phyloP scores from a whole-genome alignment of 2,329 filamentous ascomycete genomes.

The Macrophomina phaseolina region DNA sequence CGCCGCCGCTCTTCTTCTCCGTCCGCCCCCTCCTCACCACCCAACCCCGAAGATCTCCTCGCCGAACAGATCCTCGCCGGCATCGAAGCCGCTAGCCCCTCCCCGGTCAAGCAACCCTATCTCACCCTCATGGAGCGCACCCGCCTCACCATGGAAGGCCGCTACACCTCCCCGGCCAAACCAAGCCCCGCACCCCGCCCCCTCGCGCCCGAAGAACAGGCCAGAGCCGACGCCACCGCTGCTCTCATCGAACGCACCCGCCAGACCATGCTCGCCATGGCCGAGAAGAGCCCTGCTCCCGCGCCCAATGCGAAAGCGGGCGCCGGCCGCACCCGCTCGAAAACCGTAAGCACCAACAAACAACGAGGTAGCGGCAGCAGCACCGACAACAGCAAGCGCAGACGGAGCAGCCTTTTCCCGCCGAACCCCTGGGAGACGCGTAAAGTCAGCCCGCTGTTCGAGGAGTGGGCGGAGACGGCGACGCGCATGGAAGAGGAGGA shows the following conservation, averaged over 20 bases:
- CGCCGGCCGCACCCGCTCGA: background rate
- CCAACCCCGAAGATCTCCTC: slow-evolving; percentile 29
- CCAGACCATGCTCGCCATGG: slow-evolving; percentile 74
- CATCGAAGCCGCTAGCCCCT: slow-evolving; percentile 47
- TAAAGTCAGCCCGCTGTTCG: slow-evolving; percentile 37
- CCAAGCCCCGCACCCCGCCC: slow-evolving; percentile 5
- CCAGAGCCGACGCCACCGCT: slow-evolving; percentile 39
- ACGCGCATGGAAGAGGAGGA: slow-evolving; percentile 6
- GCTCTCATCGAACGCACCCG: slow-evolving; percentile 75
- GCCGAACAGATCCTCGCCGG: slow-evolving; percentile 49
- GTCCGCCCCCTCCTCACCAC: background rate
- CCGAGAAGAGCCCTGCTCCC: slow-evolving; percentile 37
- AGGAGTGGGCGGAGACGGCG: slow-evolving; percentile 29
- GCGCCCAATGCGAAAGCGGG: slow-evolving; percentile 20
- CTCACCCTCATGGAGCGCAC: slow-evolving; percentile 53
- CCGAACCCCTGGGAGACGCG: slow-evolving; percentile 62
- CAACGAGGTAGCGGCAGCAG: slow-evolving; percentile 36
- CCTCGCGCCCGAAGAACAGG: slow-evolving; percentile 36
- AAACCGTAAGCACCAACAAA: background rate
- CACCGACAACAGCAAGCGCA: slow-evolving; percentile 27
- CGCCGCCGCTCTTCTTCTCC: background rate
- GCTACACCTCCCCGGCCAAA: slow-evolving; percentile 31
- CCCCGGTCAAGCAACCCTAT: slow-evolving; percentile 43
- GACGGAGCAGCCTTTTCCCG: slow-evolving; percentile 46
- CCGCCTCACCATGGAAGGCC: slow-evolving; percentile 51